Percentiles rank a stretch among this genome's conserved stretches.
Conservation (phyloP, 345 rosid species). For the Angophora floribunda region DNA sequence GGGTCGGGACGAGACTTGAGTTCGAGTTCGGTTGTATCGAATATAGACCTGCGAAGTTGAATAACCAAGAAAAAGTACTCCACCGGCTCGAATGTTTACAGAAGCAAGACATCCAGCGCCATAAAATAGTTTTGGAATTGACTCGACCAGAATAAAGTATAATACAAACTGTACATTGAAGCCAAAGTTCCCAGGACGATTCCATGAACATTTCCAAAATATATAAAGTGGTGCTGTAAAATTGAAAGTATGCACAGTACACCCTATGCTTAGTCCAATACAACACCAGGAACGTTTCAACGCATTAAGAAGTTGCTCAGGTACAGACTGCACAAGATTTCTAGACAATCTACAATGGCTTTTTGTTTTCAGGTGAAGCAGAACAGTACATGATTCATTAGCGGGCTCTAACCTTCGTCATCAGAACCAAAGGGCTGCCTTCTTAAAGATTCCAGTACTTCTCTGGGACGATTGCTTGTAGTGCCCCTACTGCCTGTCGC, state of each 20-base stretch:
- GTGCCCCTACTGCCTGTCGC: conserved; percentile 7
- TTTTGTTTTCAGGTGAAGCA: not conserved
- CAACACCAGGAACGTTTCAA: not conserved
- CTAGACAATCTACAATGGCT: not conserved
- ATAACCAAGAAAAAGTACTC: accelerated
- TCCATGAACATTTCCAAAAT: not conserved
- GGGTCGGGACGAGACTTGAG: not conserved
- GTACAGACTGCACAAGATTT: not conserved
- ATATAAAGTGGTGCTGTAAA: not conserved
- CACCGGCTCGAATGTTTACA: not conserved
- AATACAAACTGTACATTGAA: not conserved
- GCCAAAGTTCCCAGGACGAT: not conserved
- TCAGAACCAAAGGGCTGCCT: conserved; percentile 60
- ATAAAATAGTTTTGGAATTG: not conserved
- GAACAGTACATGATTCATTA: not conserved
- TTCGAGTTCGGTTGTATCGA: not conserved
- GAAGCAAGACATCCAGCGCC: accelerated
- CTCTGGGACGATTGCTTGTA: conserved; percentile 32
- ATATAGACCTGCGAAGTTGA: not conserved
- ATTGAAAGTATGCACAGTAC: not conserved
- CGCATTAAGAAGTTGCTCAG: not conserved
- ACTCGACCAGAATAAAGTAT: accelerated
- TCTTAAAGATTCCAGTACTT: conserved; percentile 73
- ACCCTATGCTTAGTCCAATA: not conserved
- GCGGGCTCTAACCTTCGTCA: conserved; percentile 30